Evolutionary conservation across 176 grass and related monocot genomes (phyloP).

Genomic region (Leersia perrieri): DNA sequence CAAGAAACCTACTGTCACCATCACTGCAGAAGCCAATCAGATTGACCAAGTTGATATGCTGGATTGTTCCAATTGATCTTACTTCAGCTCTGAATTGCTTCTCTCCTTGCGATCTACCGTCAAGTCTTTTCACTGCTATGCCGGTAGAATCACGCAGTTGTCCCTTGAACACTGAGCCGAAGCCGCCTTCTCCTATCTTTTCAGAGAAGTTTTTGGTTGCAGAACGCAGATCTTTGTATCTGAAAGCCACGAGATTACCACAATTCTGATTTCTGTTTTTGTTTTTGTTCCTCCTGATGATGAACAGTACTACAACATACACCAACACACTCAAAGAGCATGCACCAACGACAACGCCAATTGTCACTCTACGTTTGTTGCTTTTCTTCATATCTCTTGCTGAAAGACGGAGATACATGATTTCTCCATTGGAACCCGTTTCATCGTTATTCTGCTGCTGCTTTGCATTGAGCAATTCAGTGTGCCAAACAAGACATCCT

Average conservation of each 20-base stretch:
- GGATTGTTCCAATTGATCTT: conserved; percentile 48
- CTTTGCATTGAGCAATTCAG: conserved; percentile 22
- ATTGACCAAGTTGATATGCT: conserved; percentile 43
- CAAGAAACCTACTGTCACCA: conserved; percentile 25
- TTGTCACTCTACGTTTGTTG: neutral
- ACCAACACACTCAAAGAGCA: neutral
- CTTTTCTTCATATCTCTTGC: conserved; percentile 22
- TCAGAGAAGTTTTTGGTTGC: conserved; percentile 41
- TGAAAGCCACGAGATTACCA: conserved; percentile 16
- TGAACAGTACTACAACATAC: neutral
- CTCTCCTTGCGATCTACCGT: conserved; percentile 41
- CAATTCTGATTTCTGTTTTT: neutral
- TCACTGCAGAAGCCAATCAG: conserved; percentile 53
- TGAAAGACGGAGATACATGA: conserved; percentile 38
- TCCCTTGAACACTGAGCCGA: conserved; percentile 49
- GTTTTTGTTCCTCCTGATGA: neutral
- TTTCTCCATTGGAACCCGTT: neutral
- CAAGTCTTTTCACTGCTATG: conserved; percentile 43
- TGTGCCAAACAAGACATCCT: conserved; percentile 37
- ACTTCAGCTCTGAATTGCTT: conserved; percentile 55
- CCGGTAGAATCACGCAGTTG: neutral
- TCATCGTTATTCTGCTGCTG: neutral
- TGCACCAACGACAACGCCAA: neutral
- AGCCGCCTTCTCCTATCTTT: conserved; percentile 33
- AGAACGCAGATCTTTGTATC: conserved; percentile 24